phyloP scores from a whole-genome alignment of 306 rosid genomes.

The Adenanthera pavonina region DNA sequence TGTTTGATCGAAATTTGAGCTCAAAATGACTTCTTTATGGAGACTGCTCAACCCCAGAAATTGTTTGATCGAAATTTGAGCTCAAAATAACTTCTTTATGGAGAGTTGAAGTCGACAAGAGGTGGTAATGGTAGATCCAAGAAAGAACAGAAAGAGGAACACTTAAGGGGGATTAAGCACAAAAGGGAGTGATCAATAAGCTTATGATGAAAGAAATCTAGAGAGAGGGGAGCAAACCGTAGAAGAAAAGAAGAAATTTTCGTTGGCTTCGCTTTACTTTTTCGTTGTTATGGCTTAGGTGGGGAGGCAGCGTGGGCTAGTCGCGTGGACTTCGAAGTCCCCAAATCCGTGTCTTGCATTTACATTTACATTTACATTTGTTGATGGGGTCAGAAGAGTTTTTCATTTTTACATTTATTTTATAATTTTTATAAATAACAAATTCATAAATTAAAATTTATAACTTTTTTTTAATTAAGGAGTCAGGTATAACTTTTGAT shows the following conservation, averaged over 20 bases:
- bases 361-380: neutral
- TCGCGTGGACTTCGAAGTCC: conserved; percentile 4
- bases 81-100: conserved; percentile 17
- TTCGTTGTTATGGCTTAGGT: neutral
- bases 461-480: too few relatives aligned
- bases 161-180: neutral
- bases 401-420: too few relatives aligned
- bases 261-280: neutral
- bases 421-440: too few relatives aligned
- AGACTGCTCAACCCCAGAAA: conserved; percentile 6
- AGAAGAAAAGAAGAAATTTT: neutral
- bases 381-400: neutral
- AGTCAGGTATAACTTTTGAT: too few relatives aligned
- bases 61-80: conserved; percentile 1
- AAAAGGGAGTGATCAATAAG: conserved; percentile 26
- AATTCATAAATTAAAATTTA: too few relatives aligned
- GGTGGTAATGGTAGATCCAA: conserved; percentile 48
- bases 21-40: conserved; percentile 16
- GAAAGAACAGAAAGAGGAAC: conserved; percentile 7
- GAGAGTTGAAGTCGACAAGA: neutral
- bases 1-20: conserved; percentile 10
- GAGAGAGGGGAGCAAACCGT: conserved; percentile 14
- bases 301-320: neutral
- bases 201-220: conserved; percentile 18
- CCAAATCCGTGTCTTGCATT: neutral